Percentiles rank a stretch among this genome's conserved stretches.
phyloP scores from a whole-genome alignment of 306 rosid species.

The Quercus suber region DNA sequence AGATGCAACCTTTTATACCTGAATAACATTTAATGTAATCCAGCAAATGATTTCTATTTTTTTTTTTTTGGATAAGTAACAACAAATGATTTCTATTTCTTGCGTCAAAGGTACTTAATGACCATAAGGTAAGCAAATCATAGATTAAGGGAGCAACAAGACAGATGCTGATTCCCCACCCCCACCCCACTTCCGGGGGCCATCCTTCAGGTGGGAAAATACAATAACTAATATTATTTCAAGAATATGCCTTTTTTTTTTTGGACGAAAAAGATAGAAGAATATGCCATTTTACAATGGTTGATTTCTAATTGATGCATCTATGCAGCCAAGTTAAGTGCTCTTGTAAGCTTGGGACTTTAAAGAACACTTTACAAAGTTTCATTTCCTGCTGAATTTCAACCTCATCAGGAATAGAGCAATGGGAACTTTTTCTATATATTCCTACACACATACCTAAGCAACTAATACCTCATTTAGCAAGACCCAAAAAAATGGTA shows the following conservation, averaged over 20 bases:
- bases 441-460: conserved; percentile 5
- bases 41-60: not conserved
- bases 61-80: too few relatives aligned
- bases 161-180: not conserved
- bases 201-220: not conserved
- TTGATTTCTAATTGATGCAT: not conserved
- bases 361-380: not conserved
- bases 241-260: not conserved
- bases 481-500: conserved; percentile 15
- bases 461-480: not conserved
- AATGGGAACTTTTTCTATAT: not conserved
- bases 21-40: not conserved
- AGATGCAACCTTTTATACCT: not conserved
- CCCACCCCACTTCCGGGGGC: not conserved
- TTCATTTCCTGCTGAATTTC: not conserved
- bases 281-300: not conserved
- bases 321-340: not conserved
- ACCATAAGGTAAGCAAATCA: too few relatives aligned
- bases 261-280: not conserved
- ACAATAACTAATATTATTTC: not conserved
- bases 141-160: too few relatives aligned
- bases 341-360: not conserved
- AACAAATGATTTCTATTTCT: not conserved
- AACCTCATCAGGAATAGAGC: not conserved
- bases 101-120: not conserved